Evolutionary conservation across 306 rosid species (phyloP).

Genomic region (Myrica gale): DNA sequence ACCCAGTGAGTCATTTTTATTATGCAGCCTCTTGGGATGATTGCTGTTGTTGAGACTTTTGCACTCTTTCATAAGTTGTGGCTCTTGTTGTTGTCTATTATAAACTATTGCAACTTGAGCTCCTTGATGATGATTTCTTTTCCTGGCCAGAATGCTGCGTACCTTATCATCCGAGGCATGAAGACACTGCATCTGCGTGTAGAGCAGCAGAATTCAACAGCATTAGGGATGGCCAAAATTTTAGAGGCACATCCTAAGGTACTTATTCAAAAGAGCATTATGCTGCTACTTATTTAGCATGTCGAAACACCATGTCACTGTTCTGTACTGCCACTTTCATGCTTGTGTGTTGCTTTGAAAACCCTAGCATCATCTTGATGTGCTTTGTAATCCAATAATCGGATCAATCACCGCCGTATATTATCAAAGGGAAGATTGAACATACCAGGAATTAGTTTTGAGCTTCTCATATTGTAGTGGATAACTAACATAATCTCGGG

Average conservation of each 20-base stretch:
- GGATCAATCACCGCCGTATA: not conserved
- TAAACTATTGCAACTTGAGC: slow-evolving; percentile 4
- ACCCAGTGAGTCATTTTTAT: slow-evolving; percentile 66
- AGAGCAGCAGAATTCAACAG: slow-evolving; percentile 89
- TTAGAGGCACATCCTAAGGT: slow-evolving; percentile 99
- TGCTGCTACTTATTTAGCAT: not conserved
- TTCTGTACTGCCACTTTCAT: not conserved
- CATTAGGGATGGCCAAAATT: slow-evolving; percentile 71
- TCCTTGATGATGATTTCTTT: slow-evolving; percentile 10
- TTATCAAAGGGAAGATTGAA: not conserved
- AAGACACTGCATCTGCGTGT: slow-evolving; percentile 95
- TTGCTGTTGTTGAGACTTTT: not conserved
- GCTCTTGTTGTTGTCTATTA: not conserved
- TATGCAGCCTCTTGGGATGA: not conserved
- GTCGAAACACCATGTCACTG: not conserved
- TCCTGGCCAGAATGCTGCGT: slow-evolving; percentile 84
- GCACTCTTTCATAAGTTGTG: slow-evolving; percentile 8
- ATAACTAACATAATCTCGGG: slow-evolving; percentile 21
- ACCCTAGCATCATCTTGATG: too few relatives aligned
- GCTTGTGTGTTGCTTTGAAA: not conserved
- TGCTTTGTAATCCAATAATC: not conserved
- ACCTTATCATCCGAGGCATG: slow-evolving; percentile 93
- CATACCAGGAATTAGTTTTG: not conserved
- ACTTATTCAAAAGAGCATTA: not conserved
- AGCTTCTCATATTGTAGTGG: slow-evolving; percentile 15